phyloP scores from a whole-genome alignment of 2,329 filamentous ascomycete genomes.

The Fusarium concolor region DNA sequence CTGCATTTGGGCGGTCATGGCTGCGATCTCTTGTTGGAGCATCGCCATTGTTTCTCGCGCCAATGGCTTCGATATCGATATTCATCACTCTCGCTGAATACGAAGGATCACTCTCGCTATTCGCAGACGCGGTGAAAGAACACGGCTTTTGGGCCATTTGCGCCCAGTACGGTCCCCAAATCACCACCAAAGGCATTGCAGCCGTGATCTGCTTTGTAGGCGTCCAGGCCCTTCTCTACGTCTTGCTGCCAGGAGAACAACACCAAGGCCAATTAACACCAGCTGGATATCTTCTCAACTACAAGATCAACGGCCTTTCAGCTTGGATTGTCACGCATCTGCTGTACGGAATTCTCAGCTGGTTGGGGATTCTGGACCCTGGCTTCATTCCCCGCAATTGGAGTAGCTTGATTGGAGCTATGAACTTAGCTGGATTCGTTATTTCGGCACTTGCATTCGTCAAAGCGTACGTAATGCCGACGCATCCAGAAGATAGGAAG shows the following conservation, averaged over 20 bases:
- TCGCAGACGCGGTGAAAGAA: conserved; percentile 6
- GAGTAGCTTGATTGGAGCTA: conserved; percentile 53
- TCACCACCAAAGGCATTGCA: conserved; percentile 26
- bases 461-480: conserved; percentile 55
- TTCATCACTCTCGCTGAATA: conserved; percentile 42
- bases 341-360: conserved; percentile 45
- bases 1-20: conserved; percentile 42
- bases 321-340: conserved; percentile 56
- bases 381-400: conserved; percentile 57
- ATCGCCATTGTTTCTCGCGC: conserved; percentile 41
- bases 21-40: conserved; percentile 39
- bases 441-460: conserved; percentile 48
- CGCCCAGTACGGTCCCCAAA: conserved; percentile 26
- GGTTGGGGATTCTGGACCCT: conserved; percentile 50
- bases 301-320: conserved; percentile 57
- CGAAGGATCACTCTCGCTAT: conserved; percentile 35
- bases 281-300: conserved; percentile 56
- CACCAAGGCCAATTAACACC: conserved; percentile 56
- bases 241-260: conserved; percentile 22
- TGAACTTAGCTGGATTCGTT: conserved; percentile 52
- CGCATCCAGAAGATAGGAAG: conserved; percentile 56
- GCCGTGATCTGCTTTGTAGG: conserved; percentile 26
- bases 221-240: conserved; percentile 32
- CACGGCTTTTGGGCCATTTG: conserved; percentile 37
- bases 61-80: conserved; percentile 37